These are phyloP conservation scores for Solanum appendiculatum DNA, from an alignment of 257 asterid genomes.

Conservation along the genomic window DNA sequence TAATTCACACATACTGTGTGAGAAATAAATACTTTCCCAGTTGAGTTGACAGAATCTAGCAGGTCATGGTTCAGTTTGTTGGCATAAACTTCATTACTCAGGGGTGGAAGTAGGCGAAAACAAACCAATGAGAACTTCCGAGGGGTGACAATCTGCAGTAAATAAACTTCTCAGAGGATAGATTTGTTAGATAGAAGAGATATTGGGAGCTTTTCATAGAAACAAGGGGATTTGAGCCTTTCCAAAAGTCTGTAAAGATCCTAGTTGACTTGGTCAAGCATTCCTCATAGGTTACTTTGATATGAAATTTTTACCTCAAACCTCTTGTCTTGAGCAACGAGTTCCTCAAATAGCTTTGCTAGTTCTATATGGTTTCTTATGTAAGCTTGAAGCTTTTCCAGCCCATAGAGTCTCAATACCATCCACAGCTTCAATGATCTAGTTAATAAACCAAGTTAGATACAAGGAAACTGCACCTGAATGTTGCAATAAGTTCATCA, in stretches of 20 bases:
- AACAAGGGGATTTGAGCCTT: background rate
- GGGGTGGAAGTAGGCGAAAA: conserved; percentile 53
- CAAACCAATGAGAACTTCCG: conserved; percentile 77
- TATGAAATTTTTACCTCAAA: conserved; percentile 54
- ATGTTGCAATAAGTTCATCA: background rate
- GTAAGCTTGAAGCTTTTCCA: conserved; percentile 82
- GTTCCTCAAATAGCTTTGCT: conserved; percentile 64
- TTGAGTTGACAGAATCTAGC: conserved; percentile 67
- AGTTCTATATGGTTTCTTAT: conserved; percentile 70
- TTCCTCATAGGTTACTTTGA: background rate
- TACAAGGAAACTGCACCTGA: background rate
- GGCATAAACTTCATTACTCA: conserved; percentile 22
- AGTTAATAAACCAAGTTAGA: conserved; percentile 10
- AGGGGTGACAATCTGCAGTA: conserved; percentile 57
- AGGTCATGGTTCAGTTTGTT: conserved; percentile 57
- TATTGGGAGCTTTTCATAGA: background rate
- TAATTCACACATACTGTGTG: conserved; percentile 60
- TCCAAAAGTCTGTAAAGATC: background rate
- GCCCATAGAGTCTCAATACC: conserved; percentile 88
- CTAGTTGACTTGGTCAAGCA: background rate
- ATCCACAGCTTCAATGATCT: conserved; percentile 95
- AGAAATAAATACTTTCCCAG: conserved; percentile 73
- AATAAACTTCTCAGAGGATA: background rate
- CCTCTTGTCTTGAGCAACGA: conserved; percentile 65
- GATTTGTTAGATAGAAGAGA: background rate